A percentile compares a stretch with the other conserved stretches of the same genome.
Conservation (phyloP, 768 basidiomycete species). For the Calocera cornea region DNA sequence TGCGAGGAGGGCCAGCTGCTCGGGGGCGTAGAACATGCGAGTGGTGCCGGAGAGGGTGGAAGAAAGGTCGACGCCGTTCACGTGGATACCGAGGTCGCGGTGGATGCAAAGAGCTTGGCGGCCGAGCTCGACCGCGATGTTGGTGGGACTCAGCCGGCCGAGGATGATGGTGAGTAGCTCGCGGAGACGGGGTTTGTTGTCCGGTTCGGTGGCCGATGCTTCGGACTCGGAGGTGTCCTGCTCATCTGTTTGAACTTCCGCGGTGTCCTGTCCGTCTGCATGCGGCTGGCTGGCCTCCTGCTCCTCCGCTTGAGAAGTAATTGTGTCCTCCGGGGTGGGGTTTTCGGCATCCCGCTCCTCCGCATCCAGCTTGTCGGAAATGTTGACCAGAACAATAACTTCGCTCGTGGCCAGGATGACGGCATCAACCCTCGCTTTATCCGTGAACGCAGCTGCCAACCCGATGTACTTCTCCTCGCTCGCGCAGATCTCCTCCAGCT, state of each 20-base stretch:
- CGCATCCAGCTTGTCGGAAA: not conserved
- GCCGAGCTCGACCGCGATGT: not conserved
- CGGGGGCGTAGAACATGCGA: not conserved
- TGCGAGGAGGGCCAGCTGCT: not conserved
- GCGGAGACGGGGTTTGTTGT: not conserved
- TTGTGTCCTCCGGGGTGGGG: too few species aligned
- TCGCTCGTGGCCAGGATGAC: not conserved
- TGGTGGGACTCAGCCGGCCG: not conserved
- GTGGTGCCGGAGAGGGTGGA: not conserved
- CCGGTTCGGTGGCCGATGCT: not conserved
- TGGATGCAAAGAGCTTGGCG: not conserved
- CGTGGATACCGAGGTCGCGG: not conserved
- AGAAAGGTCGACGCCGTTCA: not conserved
- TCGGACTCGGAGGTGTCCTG: not conserved
- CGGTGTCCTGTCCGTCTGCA: too few species aligned
- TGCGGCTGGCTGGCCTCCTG: too few species aligned
- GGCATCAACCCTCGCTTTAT: not conserved
- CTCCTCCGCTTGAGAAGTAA: too few species aligned
- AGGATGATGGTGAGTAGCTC: not conserved
- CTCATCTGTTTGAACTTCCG: too few species aligned
- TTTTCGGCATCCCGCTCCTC: not conserved
- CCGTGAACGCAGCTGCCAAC: not conserved
- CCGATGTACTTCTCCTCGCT: not conserved
- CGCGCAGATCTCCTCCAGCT: not conserved
- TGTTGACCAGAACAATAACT: not conserved